These are phyloP conservation scores for Musa acuminata DNA, from an alignment of 176 grass and related monocot species.

Conservation along the genomic window DNA sequence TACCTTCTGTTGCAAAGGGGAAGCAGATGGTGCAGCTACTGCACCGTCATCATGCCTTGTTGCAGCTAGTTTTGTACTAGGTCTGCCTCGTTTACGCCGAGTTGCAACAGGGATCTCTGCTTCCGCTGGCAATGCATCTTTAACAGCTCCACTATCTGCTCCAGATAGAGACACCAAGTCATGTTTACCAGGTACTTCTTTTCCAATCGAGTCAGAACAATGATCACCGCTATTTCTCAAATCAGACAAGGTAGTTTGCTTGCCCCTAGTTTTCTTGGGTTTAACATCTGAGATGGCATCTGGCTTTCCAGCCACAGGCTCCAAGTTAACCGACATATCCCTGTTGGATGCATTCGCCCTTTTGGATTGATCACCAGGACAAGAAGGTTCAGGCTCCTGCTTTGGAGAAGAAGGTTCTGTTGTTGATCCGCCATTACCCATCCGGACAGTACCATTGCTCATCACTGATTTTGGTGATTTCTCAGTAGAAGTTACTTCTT, in stretches of 20 bases:
- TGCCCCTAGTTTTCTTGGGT: neutral
- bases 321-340: conserved; percentile 23
- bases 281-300: neutral
- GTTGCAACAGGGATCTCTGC: conserved; percentile 22
- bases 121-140: conserved; percentile 21
- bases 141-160: conserved; percentile 24
- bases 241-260: neutral
- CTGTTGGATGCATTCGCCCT: conserved; percentile 10
- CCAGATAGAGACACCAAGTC: conserved; percentile 23
- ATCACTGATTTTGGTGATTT: conserved; percentile 19
- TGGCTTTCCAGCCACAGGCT: conserved; percentile 15
- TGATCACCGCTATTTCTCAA: neutral
- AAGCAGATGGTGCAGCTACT: neutral
- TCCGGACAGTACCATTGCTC: conserved; percentile 31
- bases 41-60: conserved; percentile 26
- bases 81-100: conserved; percentile 31
- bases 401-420: conserved; percentile 47
- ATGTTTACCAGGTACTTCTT: conserved; percentile 11
- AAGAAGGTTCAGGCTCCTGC: conserved; percentile 42
- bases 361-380: conserved; percentile 26
- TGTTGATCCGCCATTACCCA: conserved; percentile 38
- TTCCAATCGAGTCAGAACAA: neutral
- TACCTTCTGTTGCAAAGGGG: neutral
- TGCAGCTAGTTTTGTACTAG: conserved; percentile 23
- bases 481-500: conserved; percentile 33